phyloP scores from a whole-genome alignment of 2,329 filamentous ascomycete genomes.

The Zymoseptoria pseudotritici region DNA sequence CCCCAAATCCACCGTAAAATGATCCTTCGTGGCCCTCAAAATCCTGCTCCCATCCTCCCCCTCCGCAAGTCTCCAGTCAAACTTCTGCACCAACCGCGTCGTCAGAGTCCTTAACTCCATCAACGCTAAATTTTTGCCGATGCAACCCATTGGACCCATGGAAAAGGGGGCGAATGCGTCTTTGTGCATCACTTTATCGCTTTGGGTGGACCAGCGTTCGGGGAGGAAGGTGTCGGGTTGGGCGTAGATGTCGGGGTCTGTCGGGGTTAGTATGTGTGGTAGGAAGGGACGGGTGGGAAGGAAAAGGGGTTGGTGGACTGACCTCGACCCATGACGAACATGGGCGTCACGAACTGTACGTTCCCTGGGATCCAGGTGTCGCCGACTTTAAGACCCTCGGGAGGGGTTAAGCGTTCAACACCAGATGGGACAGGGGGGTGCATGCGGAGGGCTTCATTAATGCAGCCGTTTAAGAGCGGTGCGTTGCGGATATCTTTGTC shows the following conservation, averaged over 20 bases:
- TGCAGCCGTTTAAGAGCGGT: slow-evolving; percentile 29
- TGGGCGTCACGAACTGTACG: slow-evolving; percentile 20
- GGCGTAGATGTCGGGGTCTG: slow-evolving; percentile 25
- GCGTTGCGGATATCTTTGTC: slow-evolving; percentile 21
- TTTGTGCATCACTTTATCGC: slow-evolving; percentile 31
- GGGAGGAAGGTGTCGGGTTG: slow-evolving; percentile 28
- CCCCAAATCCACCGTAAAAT: slow-evolving; percentile 30
- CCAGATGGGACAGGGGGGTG: slow-evolving; percentile 35
- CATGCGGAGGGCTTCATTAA: slow-evolving; percentile 39
- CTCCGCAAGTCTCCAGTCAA: slow-evolving; percentile 32
- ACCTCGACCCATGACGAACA: slow-evolving; percentile 24
- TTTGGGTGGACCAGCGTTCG: slow-evolving; percentile 31
- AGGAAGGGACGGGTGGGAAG: neutral
- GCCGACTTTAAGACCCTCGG: slow-evolving; percentile 32
- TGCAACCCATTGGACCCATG: slow-evolving; percentile 31
- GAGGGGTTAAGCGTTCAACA: slow-evolving; percentile 32
- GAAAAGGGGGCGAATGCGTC: slow-evolving; percentile 33
- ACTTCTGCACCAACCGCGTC: slow-evolving; percentile 29
- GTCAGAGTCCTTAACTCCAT: slow-evolving; percentile 32
- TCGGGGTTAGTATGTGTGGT: neutral
- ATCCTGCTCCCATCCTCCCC: slow-evolving; percentile 31
- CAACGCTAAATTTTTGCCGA: slow-evolving; percentile 33
- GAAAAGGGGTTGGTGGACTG: neutral
- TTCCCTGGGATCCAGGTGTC: slow-evolving; percentile 30
- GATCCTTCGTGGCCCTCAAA: slow-evolving; percentile 29